A percentile compares a stretch with the other conserved stretches of the same genome.
Conservation (phyloP, 495 filamentous ascomycete genomes). For the Hyaloscypha bicolor region DNA sequence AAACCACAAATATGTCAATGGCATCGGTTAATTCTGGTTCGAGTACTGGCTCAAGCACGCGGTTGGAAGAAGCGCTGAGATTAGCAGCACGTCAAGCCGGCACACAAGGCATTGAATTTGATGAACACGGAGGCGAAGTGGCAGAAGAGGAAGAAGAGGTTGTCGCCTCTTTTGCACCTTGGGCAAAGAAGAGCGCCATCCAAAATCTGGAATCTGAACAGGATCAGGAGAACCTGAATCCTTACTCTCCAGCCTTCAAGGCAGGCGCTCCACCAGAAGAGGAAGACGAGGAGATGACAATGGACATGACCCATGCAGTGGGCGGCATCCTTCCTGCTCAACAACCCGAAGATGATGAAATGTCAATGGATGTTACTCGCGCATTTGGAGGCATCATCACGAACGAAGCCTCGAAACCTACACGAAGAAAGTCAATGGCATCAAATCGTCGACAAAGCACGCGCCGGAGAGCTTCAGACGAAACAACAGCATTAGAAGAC, state of each 20-base stretch:
- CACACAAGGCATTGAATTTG: constrained; percentile 60
- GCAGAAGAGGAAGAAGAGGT: constrained; percentile 82
- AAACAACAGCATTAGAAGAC: constrained; percentile 48
- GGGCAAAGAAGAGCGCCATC: constrained; percentile 52
- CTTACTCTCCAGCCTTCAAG: constrained; percentile 39
- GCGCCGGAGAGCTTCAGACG: constrained; percentile 32
- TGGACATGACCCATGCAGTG: constrained; percentile 83
- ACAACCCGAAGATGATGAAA: constrained; percentile 44
- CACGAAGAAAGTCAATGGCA: constrained; percentile 24
- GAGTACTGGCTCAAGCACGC: constrained; percentile 64
- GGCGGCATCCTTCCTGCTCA: constrained; percentile 73
- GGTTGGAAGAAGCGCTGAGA: constrained; percentile 75
- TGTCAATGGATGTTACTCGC: constrained; percentile 85
- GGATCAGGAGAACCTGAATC: constrained; percentile 65
- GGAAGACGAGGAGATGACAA: constrained; percentile 64
- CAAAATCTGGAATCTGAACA: constrained; percentile 38
- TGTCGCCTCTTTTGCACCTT: constrained; percentile 72
- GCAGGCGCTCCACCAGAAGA: constrained; percentile 31
- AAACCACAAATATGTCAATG: constrained; percentile 68
- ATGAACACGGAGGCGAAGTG: constrained; percentile 54
- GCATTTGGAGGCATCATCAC: constrained; percentile 78
- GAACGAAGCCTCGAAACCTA: constrained; percentile 19
- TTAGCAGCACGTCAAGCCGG: constrained; percentile 75
- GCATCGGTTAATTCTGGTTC: constrained; percentile 60
- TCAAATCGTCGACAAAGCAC: constrained; percentile 33